Conservation (phyloP, 768 basidiomycete species). For the Cubamyces lactineus region DNA sequence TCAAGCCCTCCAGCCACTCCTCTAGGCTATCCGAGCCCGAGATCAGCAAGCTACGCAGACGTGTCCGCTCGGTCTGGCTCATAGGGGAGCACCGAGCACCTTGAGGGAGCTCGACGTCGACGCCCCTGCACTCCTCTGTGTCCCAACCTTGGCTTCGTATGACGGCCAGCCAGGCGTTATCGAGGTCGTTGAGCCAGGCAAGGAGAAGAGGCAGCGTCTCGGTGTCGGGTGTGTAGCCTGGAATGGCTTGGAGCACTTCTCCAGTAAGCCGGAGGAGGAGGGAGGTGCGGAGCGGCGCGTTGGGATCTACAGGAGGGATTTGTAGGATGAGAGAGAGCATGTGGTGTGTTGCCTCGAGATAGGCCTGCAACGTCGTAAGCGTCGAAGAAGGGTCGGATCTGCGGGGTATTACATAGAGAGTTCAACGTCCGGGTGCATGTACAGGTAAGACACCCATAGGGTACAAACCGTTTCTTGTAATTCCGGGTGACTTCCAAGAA, state of each 20-base stretch:
- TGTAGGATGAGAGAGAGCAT: conserved; percentile 68
- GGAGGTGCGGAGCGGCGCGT: conserved; percentile 64
- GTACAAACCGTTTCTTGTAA: conserved; percentile 70
- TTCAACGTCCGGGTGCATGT: not conserved
- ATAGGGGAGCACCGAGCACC: conserved; percentile 48
- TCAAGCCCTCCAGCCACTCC: conserved; percentile 59
- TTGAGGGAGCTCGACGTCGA: conserved; percentile 46
- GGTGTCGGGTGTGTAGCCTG: conserved; percentile 58
- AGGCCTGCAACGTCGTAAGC: conserved; percentile 59
- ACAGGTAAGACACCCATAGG: not conserved
- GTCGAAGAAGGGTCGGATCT: conserved; percentile 53
- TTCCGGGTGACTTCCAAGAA: conserved; percentile 69
- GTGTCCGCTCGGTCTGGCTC: conserved; percentile 72
- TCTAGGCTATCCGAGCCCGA: conserved; percentile 62
- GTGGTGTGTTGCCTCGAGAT: conserved; percentile 58
- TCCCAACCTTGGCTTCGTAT: conserved; percentile 72
- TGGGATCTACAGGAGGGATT: conserved; percentile 75
- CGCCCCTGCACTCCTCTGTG: conserved; percentile 43
- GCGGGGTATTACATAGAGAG: not conserved
- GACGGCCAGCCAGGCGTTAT: conserved; percentile 73
- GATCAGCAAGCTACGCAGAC: conserved; percentile 69
- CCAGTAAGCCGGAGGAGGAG: conserved; percentile 75
- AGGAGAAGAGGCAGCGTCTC: conserved; percentile 54
- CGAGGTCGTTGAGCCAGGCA: conserved; percentile 73
- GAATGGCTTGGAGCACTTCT: conserved; percentile 61